Conservation (phyloP, 2,329 filamentous ascomycete species). For the Alternaria tenuissima region DNA sequence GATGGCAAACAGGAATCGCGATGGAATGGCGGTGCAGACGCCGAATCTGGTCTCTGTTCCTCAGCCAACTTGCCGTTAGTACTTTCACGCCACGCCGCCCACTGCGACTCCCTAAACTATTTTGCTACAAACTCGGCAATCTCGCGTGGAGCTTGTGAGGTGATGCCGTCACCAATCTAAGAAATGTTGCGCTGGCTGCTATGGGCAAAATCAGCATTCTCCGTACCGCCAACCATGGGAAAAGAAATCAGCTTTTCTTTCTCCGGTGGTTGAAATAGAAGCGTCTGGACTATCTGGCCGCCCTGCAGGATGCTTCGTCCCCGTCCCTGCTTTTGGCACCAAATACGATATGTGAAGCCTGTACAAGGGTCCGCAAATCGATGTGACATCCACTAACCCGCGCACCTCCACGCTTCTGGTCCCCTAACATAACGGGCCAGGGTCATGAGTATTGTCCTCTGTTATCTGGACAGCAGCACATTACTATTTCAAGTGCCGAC, state of each 20-base stretch:
- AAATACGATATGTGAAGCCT: slow-evolving; percentile 11
- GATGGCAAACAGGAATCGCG: slow-evolving; percentile 13
- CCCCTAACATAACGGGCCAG: slow-evolving; percentile 5
- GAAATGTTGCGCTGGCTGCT: background rate
- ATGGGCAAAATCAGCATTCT: background rate
- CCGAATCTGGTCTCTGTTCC: background rate
- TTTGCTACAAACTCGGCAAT: slow-evolving; percentile 4
- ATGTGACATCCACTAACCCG: slow-evolving; percentile 21
- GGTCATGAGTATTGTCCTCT: slow-evolving; percentile 12
- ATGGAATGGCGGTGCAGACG: slow-evolving; percentile 5
- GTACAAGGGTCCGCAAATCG: slow-evolving; percentile 17
- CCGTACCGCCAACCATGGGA: background rate
- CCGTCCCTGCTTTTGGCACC: slow-evolving; percentile 18
- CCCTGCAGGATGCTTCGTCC: slow-evolving; percentile 17
- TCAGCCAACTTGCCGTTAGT: slow-evolving; percentile 3
- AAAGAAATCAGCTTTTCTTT: background rate
- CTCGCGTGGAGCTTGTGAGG: slow-evolving; percentile 1
- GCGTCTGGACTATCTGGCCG: slow-evolving; percentile 5
- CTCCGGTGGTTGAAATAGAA: slow-evolving; percentile 4
- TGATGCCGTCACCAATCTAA: slow-evolving; percentile 9
- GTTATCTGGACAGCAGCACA: slow-evolving; percentile 17
- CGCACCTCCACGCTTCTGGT: slow-evolving; percentile 11
- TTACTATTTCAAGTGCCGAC: slow-evolving; percentile 10
- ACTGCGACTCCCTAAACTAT: background rate
- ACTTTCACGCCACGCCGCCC: background rate